phyloP scores from a whole-genome alignment of 208 protist genomes.

The Leptomonas pyrrhocoris region DNA sequence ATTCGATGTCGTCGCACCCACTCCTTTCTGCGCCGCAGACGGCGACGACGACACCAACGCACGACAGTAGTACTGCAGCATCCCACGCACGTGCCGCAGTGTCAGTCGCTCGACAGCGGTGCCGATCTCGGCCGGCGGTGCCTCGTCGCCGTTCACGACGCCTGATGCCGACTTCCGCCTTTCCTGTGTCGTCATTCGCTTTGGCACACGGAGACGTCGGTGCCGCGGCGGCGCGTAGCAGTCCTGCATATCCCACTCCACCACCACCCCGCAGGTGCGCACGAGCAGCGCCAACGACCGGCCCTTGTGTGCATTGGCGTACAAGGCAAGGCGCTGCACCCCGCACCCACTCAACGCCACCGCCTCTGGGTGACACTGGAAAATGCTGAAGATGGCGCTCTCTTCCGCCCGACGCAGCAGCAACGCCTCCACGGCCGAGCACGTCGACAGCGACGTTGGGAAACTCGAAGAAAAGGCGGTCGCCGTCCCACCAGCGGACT shows the following conservation, averaged over 20 bases:
- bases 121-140: slow-evolving; percentile 38
- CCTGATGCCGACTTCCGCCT: not conserved
- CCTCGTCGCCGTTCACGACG: not conserved
- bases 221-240: slow-evolving; percentile 46
- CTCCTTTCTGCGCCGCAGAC: not conserved
- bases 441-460: not conserved
- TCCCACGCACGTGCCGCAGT: slow-evolving; percentile 42
- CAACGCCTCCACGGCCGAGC: slow-evolving; percentile 27
- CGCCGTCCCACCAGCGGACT: not conserved
- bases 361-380: slow-evolving; percentile 60
- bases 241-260: slow-evolving; percentile 49
- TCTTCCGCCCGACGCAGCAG: slow-evolving; percentile 61
- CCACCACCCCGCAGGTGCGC: slow-evolving; percentile 46
- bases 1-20: not conserved
- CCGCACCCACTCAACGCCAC: slow-evolving; percentile 57
- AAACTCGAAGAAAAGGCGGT: not conserved
- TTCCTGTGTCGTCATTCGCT: slow-evolving; percentile 2
- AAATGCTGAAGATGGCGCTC: slow-evolving; percentile 60
- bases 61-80: slow-evolving; percentile 65
- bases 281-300: slow-evolving; percentile 35
- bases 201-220: slow-evolving; percentile 14
- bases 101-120: slow-evolving; percentile 29
- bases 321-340: slow-evolving; percentile 46
- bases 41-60: slow-evolving; percentile 12
- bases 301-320: slow-evolving; percentile 20